Percentiles rank a stretch among this genome's conserved stretches.
These are phyloP conservation scores for Colletotrichum lupini DNA, from an alignment of 2,329 filamentous ascomycete species.

Conservation along the genomic window DNA sequence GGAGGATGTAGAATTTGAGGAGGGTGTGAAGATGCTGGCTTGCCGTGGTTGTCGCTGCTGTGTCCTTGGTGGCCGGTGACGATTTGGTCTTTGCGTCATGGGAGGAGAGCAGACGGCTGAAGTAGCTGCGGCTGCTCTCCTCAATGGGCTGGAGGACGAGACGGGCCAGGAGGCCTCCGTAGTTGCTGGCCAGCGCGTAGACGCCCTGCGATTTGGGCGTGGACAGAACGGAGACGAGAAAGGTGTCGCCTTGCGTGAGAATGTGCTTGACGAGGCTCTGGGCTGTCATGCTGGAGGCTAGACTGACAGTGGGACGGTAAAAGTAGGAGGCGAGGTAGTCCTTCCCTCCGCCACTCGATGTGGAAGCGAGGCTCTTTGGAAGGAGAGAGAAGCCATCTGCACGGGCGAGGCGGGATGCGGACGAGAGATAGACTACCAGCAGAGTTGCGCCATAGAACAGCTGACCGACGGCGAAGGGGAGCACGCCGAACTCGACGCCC, in stretches of 20 bases:
- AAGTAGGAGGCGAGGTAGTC: constrained; percentile 71
- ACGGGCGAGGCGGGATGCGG: constrained; percentile 67
- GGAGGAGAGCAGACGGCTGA: constrained; percentile 78
- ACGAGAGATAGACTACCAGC: constrained; percentile 75
- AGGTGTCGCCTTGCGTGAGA: constrained; percentile 92
- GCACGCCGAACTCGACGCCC: constrained; percentile 72
- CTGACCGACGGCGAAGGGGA: constrained; percentile 92
- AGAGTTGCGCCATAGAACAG: constrained; percentile 78
- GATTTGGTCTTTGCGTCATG: constrained; percentile 36
- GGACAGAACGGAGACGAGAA: constrained; percentile 84
- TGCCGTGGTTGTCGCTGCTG: constrained; percentile 50
- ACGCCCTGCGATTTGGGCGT: constrained; percentile 85
- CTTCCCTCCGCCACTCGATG: not conserved
- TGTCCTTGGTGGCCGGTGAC: constrained; percentile 35
- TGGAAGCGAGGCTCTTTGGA: constrained; percentile 50
- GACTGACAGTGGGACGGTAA: constrained; percentile 74
- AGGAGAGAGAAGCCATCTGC: constrained; percentile 77
- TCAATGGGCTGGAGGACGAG: constrained; percentile 95
- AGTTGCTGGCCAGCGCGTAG: constrained; percentile 94
- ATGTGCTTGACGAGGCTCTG: constrained; percentile 93
- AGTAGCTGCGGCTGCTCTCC: constrained; percentile 90
- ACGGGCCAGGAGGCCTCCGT: constrained; percentile 87
- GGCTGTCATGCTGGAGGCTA: constrained; percentile 85
- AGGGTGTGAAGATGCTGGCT: constrained; percentile 69
- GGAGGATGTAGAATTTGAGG: constrained; percentile 77